Conservation (phyloP, 2,329 filamentous ascomycete genomes). For the Scorias spongiosa region DNA sequence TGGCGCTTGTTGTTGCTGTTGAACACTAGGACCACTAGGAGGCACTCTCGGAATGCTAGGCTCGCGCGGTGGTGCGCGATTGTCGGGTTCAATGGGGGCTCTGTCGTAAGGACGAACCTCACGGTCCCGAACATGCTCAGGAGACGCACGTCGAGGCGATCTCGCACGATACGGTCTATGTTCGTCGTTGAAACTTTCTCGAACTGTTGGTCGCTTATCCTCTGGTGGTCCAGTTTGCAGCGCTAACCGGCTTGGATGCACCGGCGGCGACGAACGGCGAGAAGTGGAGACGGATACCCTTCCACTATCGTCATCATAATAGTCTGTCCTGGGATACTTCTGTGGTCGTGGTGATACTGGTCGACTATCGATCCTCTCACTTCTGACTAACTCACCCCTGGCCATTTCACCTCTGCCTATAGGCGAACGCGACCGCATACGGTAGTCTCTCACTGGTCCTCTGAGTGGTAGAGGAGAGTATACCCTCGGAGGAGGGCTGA, state of each 20-base stretch:
- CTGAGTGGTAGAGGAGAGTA: conserved; percentile 21
- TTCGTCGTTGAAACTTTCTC: conserved; percentile 7
- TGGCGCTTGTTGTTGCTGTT: conserved; percentile 12
- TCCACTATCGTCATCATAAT: conserved; percentile 33
- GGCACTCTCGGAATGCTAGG: conserved; percentile 12
- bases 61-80: conserved; percentile 14
- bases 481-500: conserved; percentile 22
- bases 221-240: conserved; percentile 16
- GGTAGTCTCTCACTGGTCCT: conserved; percentile 23
- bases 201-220: conserved; percentile 16
- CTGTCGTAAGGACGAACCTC: conserved; percentile 4
- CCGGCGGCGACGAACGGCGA: conserved; percentile 44
- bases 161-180: conserved; percentile 16
- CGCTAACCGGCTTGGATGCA: conserved; percentile 38
- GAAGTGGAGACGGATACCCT: conserved; percentile 42
- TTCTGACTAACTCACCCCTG: conserved; percentile 38
- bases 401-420: conserved; percentile 34
- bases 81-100: conserved; percentile 9
- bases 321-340: conserved; percentile 8
- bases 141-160: conserved; percentile 4
- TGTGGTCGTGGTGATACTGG: conserved; percentile 35
- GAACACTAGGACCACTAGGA: conserved; percentile 14
- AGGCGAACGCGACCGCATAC: conserved; percentile 39
- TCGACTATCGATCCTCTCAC: conserved; percentile 33
- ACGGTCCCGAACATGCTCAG: neutral